Base-by-base conservation (phyloP, 148 eudicot species). In the Salicornia ramosissima region DNA sequence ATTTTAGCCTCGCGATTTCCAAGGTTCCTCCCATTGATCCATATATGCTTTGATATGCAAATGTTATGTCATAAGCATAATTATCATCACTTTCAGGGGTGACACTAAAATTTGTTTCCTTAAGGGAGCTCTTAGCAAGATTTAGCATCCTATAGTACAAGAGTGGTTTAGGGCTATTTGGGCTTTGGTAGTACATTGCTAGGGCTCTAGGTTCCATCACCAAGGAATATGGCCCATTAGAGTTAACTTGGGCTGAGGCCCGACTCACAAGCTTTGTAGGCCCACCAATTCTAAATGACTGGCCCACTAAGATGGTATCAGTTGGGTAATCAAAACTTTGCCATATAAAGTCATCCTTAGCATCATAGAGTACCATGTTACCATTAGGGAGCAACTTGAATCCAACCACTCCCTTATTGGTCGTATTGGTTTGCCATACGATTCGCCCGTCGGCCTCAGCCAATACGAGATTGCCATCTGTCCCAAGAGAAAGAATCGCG, bases 241-340 rank as follows among this genome's bases (percentile, higher is more conserved):
- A 31, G 58, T 77, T 81, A 12, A 70, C 16, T 55, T 50, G 28
- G 57, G 57, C 46, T 33, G 43, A 71, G 55, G 50, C 68, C 3
- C 81, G 63, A 12, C 84, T 74, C 6, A 81, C 57, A 1, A 81
- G 76, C 57, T 71, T 70, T 52, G 39, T 61, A 29, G 73, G 75
- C 52, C 78, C 79, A 34, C 33, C 63, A 21, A 36, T 51, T 30
- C 62, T 33, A 0, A 77, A 61, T 19, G 72, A 74, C 40, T 81
- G 81, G 62, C 81, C 84, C 64, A 77, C 80, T 22, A 81, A 71
- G 11, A 81, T 49, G 12, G 84, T 77, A 28, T 81, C 79, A 0
- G 84, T 77, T 0, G 84, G 84, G 6, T 54, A 49, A 62, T 81
- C 78, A 74, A 77, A 80, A 65, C 83, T 77, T 74, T 80, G 83